These are phyloP conservation scores for Yamadazyma triangularis DNA, from an alignment of 1,139 yeast species.

Conservation along the genomic window DNA sequence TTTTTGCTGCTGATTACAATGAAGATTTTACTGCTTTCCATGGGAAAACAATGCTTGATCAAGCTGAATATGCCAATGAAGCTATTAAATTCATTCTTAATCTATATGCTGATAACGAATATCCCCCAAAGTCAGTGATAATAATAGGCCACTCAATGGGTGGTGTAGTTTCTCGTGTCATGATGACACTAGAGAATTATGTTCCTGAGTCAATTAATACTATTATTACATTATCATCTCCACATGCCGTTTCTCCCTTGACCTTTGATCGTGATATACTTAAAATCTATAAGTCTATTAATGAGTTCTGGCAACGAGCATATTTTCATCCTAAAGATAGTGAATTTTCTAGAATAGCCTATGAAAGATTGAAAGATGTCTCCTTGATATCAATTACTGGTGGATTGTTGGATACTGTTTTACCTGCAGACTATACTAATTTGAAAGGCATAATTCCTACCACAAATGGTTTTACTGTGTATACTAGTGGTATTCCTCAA, in stretches of 20 bases:
- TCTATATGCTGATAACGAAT: constrained; percentile 41
- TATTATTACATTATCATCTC: constrained; percentile 83
- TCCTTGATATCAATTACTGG: constrained; percentile 80
- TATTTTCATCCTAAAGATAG: constrained; percentile 10
- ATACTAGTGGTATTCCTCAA: constrained; percentile 79
- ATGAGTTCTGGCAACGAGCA: constrained; percentile 61
- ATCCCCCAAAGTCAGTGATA: constrained; percentile 67
- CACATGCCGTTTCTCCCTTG: constrained; percentile 92
- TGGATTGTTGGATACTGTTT: constrained; percentile 73
- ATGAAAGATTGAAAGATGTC: constrained; percentile 40
- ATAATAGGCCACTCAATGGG: constrained; percentile 96
- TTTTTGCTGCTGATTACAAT: constrained; percentile 88
- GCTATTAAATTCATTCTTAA: constrained; percentile 74
- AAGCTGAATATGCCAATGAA: constrained; percentile 89
- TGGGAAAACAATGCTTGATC: constrained; percentile 89
- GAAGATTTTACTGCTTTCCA: constrained; percentile 97
- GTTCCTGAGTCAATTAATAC: constrained; percentile 70
- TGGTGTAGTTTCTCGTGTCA: constrained; percentile 82
- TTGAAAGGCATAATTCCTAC: constrained; percentile 70
- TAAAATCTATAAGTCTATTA: constrained; percentile 67
- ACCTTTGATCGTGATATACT: constrained; percentile 90
- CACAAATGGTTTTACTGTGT: constrained; percentile 76
- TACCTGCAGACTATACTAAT: constrained; percentile 93
- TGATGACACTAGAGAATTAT: constrained; percentile 78
- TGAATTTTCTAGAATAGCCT: constrained; percentile 27